Conservation (phyloP, 331 rosid species). For the Quercus lobata region DNA sequence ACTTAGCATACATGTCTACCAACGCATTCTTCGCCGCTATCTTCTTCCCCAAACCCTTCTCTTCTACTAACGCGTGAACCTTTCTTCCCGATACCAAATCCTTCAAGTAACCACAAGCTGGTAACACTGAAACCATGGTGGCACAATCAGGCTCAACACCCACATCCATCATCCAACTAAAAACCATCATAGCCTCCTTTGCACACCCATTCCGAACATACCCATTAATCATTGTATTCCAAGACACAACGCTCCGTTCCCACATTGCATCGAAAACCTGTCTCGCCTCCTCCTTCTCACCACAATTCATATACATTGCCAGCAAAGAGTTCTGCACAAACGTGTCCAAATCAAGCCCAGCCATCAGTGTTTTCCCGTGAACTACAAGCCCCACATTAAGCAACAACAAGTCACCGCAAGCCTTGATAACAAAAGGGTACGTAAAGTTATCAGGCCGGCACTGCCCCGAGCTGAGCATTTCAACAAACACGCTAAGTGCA, state of each 20-base stretch:
- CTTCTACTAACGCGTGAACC: constrained; percentile 45
- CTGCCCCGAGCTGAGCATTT: constrained; percentile 46
- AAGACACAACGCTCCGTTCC: constrained; percentile 63
- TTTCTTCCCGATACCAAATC: constrained; percentile 47
- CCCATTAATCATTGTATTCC: constrained; percentile 85
- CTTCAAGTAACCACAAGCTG: constrained; percentile 61
- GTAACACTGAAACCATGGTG: constrained; percentile 73
- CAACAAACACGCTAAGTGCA: constrained; percentile 48
- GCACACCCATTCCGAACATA: constrained; percentile 50
- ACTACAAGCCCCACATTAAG: constrained; percentile 46
- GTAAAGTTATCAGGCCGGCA: constrained; percentile 57
- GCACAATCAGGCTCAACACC: constrained; percentile 67
- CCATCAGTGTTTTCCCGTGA: constrained; percentile 54
- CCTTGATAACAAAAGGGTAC: constrained; percentile 63
- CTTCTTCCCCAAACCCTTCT: constrained; percentile 49
- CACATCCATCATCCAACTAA: constrained; percentile 52
- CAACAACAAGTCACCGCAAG: constrained; percentile 51
- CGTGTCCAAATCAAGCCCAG: constrained; percentile 40
- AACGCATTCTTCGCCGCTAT: constrained; percentile 53
- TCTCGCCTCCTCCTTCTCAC: constrained; percentile 48
- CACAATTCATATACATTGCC: constrained; percentile 76
- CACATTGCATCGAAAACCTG: constrained; percentile 55
- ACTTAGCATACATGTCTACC: constrained; percentile 81
- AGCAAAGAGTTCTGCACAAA: constrained; percentile 74
- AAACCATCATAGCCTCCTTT: constrained; percentile 47